Evolutionary conservation across 495 filamentous ascomycete genomes (phyloP).

Genomic region (Cenococcum geophilum): DNA sequence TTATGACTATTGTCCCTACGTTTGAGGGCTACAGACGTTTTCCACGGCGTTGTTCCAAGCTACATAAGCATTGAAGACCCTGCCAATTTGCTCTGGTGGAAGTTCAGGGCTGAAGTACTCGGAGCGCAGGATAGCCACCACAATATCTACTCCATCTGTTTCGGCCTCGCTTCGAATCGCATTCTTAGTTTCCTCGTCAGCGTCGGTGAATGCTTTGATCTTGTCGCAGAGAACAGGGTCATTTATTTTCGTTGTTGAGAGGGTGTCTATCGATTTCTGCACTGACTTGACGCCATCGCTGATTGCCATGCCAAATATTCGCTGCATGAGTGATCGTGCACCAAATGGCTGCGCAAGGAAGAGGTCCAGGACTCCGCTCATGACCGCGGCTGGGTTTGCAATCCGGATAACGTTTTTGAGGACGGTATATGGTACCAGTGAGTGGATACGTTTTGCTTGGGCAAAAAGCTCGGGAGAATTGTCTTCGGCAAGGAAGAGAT

Average conservation of each 20-base stretch:
- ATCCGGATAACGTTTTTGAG: constrained; percentile 96
- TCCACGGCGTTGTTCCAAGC: constrained; percentile 94
- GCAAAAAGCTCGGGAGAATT: constrained; percentile 95
- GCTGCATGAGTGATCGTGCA: constrained; percentile 79
- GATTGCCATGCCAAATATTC: constrained; percentile 85
- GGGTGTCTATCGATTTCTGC: constrained; percentile 74
- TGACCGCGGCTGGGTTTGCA: constrained; percentile 92
- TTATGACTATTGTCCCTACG: constrained; percentile 19
- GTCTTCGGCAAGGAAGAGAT: constrained; percentile 95
- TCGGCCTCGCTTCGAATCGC: constrained; percentile 65
- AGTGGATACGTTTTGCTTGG: constrained; percentile 88
- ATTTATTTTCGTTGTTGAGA: constrained; percentile 60
- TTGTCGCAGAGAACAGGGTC: constrained; percentile 77
- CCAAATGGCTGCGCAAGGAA: constrained; percentile 95
- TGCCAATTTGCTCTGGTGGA: constrained; percentile 63
- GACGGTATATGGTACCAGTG: constrained; percentile 82
- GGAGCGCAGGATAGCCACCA: constrained; percentile 75
- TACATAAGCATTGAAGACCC: constrained; percentile 89
- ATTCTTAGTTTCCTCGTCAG: constrained; percentile 66
- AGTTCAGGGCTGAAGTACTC: constrained; percentile 66
- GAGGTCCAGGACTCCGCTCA: constrained; percentile 85
- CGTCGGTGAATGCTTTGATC: constrained; percentile 67
- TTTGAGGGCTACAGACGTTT: constrained; percentile 48
- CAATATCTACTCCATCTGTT: constrained; percentile 66
- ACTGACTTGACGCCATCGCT: constrained; percentile 81